Percentiles rank a stretch among this genome's conserved stretches.
Conservation (phyloP, 2,329 filamentous ascomycete genomes). For the Fusarium burgessii region DNA sequence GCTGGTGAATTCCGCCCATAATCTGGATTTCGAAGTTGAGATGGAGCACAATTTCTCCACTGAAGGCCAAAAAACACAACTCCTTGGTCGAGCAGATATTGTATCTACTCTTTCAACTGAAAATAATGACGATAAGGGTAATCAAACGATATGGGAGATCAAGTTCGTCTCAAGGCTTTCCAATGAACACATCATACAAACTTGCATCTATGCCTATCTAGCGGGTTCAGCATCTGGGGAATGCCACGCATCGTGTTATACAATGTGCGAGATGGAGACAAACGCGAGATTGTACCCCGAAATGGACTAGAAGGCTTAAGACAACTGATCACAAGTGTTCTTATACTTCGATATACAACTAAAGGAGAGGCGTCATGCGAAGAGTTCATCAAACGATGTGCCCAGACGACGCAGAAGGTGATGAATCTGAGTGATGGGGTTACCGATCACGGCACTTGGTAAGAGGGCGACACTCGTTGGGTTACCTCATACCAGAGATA, state of each 20-base stretch:
- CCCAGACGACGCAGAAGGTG: conserved; percentile 14
- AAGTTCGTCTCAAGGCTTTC: conserved; percentile 47
- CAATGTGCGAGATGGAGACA: conserved; percentile 47
- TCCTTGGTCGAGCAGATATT: conserved; percentile 33
- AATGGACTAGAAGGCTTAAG: conserved; percentile 12
- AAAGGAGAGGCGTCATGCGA: conserved; percentile 3
- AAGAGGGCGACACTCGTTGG: not conserved
- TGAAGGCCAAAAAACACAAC: not conserved
- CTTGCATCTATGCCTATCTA: conserved; percentile 45
- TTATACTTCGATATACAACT: conserved; percentile 39
- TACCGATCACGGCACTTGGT: not conserved
- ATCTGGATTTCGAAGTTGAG: conserved; percentile 19
- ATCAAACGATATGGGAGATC: conserved; percentile 46
- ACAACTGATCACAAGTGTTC: conserved; percentile 30
- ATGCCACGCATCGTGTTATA: conserved; percentile 42
- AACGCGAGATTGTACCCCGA: conserved; percentile 34
- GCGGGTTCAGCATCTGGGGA: conserved; percentile 1
- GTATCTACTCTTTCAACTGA: not conserved
- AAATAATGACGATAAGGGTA: not conserved
- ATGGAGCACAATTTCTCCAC: not conserved
- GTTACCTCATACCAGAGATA: not conserved
- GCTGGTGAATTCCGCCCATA: not conserved
- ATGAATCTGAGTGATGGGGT: not conserved
- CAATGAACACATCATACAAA: conserved; percentile 45
- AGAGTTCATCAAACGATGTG: conserved; percentile 27